A percentile compares a stretch with the other conserved stretches of the same genome.
Evolutionary conservation across 495 filamentous ascomycete genomes (phyloP).

Genomic region (Penicillium canescens): DNA sequence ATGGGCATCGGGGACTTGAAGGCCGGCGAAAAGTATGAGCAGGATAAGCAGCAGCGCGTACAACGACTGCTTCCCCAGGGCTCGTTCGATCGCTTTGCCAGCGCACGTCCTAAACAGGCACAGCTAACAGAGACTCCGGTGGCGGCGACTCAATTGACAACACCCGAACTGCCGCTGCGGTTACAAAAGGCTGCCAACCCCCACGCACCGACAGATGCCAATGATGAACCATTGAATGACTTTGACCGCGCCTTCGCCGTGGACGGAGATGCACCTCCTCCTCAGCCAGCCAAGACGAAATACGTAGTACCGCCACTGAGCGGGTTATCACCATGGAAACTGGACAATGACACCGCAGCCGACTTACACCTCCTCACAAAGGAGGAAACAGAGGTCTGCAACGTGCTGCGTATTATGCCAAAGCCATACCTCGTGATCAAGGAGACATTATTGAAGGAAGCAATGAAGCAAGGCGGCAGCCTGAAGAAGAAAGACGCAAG

Average conservation of each 20-base stretch:
- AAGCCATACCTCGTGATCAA: slow-evolving; percentile 96
- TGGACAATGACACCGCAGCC: slow-evolving; percentile 71
- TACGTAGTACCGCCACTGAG: slow-evolving; percentile 47
- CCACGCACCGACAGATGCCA: slow-evolving; percentile 31
- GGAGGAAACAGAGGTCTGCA: slow-evolving; percentile 85
- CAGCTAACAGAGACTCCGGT: slow-evolving; percentile 69
- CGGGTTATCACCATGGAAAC: slow-evolving; percentile 63
- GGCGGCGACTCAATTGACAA: slow-evolving; percentile 69
- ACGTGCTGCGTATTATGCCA: slow-evolving; percentile 75
- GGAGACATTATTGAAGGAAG: slow-evolving; percentile 82
- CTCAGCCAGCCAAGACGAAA: slow-evolving; percentile 47
- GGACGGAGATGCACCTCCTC: slow-evolving; percentile 42
- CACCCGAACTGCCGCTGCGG: slow-evolving; percentile 71
- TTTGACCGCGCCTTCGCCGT: slow-evolving; percentile 44
- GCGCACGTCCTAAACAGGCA: slow-evolving; percentile 49
- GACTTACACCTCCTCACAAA: slow-evolving; percentile 84
- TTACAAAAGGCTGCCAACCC: slow-evolving; percentile 44
- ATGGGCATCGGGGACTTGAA: slow-evolving; percentile 80
- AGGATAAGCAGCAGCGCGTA: slow-evolving; percentile 78
- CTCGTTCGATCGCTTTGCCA: slow-evolving; percentile 77
- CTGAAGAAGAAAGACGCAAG: slow-evolving; percentile 90
- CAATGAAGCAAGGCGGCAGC: slow-evolving; percentile 79
- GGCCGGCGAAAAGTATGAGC: slow-evolving; percentile 90
- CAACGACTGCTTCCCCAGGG: slow-evolving; percentile 70
- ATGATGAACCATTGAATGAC: slow-evolving; percentile 38